These are phyloP conservation scores for Astrephomene gubernaculifera DNA, from an alignment of 139 green algal genomes.

Conservation along the genomic window DNA sequence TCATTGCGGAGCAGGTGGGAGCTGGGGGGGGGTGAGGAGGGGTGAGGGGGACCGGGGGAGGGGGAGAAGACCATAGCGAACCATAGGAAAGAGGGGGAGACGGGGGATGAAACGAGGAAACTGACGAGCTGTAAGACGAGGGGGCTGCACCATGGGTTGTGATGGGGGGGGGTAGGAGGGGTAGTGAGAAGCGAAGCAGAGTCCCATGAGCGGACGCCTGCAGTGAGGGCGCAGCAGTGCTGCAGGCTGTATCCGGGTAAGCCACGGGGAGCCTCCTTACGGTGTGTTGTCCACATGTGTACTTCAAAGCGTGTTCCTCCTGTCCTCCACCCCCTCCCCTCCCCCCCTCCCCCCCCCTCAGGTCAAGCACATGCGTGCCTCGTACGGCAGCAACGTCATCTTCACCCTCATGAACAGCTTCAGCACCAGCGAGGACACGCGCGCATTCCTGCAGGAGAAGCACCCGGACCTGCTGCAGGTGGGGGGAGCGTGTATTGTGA, in stretches of 20 bases:
- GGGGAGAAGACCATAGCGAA: not conserved
- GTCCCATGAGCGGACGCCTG: too few species aligned
- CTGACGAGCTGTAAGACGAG: too few species aligned
- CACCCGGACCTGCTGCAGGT: slow-evolving; percentile 83
- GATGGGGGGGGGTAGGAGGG: too few species aligned
- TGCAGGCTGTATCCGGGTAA: too few species aligned
- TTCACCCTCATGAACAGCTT: slow-evolving; percentile 97
- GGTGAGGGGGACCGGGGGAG: not conserved
- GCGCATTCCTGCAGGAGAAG: slow-evolving; percentile 69
- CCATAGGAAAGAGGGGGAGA: not conserved
- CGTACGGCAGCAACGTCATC: slow-evolving; percentile 70
- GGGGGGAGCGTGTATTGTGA: not conserved
- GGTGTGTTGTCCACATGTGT: too few species aligned
- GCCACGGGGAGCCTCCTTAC: too few species aligned
- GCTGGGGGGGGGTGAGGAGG: not conserved
- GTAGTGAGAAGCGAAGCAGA: too few species aligned
- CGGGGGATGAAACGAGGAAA: too few species aligned
- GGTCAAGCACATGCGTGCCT: slow-evolving; percentile 85
- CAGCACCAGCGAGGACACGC: slow-evolving; percentile 86
- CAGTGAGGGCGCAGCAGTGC: too few species aligned
- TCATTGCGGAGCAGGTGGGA: slow-evolving; percentile 89
- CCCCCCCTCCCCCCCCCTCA: not conserved
- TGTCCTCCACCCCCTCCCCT: too few species aligned
- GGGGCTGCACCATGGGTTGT: too few species aligned
- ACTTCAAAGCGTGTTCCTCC: too few species aligned